These are phyloP conservation scores for Chloris gayana DNA, from an alignment of 176 grass and related monocot species.

Conservation along the genomic window DNA sequence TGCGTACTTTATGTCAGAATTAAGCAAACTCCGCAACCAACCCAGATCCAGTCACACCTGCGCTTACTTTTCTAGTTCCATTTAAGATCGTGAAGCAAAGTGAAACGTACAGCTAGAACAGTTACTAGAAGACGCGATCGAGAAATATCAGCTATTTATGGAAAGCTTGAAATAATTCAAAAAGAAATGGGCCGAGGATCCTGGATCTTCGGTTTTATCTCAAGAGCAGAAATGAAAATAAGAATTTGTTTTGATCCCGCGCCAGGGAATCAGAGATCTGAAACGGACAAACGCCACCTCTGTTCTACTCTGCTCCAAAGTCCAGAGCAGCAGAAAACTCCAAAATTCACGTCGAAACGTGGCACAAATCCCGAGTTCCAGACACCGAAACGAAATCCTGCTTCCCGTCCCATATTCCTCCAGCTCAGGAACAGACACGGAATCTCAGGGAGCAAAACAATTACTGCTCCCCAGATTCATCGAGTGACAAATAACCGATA, in stretches of 20 bases:
- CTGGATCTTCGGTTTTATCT: constrained; percentile 14
- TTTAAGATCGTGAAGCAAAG: constrained; percentile 45
- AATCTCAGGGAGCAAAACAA: background rate
- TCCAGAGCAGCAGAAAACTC: constrained; percentile 17
- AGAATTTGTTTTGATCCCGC: background rate
- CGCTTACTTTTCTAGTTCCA: constrained; percentile 26
- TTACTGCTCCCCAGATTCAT: constrained; percentile 10
- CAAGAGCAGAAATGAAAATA: background rate
- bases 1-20: constrained; percentile 40
- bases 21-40: constrained; percentile 46
- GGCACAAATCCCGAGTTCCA: constrained; percentile 39
- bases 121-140: background rate
- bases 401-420: constrained; percentile 25
- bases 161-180: background rate
- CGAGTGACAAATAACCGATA: background rate
- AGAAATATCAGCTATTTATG: background rate
- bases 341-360: constrained; percentile 36
- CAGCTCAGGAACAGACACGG: constrained; percentile 17
- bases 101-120: constrained; percentile 9
- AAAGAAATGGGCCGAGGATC: background rate
- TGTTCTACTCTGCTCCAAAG: constrained; percentile 28
- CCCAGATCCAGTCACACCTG: constrained; percentile 42
- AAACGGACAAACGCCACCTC: constrained; percentile 15
- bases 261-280: background rate
- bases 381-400: constrained; percentile 14